phyloP scores from a whole-genome alignment of 2,329 filamentous ascomycete genomes.

The Diplodia seriata region DNA sequence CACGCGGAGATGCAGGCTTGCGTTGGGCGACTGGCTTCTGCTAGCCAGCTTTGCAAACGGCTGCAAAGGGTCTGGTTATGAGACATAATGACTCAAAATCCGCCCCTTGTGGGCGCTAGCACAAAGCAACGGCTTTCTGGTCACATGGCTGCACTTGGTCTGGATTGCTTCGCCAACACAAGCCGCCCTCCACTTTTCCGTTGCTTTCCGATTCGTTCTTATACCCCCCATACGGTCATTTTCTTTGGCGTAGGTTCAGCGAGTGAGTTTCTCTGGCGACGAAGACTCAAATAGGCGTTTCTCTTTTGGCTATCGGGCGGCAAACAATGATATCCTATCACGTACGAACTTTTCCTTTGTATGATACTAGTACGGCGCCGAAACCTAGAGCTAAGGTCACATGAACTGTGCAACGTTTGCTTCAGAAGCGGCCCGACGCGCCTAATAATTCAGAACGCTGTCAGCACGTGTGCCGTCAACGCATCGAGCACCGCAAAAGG shows the following conservation, averaged over 20 bases:
- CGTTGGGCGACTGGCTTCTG: constrained; percentile 3
- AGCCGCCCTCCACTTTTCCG: not conserved
- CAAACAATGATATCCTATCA: not conserved
- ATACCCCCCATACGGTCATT: constrained; percentile 12
- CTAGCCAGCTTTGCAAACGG: not conserved
- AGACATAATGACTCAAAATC: constrained; percentile 12
- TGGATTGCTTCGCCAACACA: not conserved
- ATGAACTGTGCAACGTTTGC: constrained; percentile 4
- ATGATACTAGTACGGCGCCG: not conserved
- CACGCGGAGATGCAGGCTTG: not conserved
- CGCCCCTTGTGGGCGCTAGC: not conserved
- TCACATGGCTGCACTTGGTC: constrained; percentile 3
- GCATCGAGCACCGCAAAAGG: not conserved
- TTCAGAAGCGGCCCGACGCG: not conserved
- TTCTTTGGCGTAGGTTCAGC: constrained; percentile 1
- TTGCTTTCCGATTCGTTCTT: constrained; percentile 19
- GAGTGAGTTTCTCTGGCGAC: constrained; percentile 11
- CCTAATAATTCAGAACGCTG: not conserved
- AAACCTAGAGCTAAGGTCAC: not conserved
- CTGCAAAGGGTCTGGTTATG: constrained; percentile 7
- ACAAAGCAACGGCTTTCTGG: not conserved
- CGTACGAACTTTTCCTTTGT: not conserved
- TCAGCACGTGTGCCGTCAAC: not conserved
- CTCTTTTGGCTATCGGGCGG: not conserved
- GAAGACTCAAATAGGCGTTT: constrained; percentile 6